phyloP scores from a whole-genome alignment of 2,329 filamentous ascomycete genomes.

The Botrytis deweyae region DNA sequence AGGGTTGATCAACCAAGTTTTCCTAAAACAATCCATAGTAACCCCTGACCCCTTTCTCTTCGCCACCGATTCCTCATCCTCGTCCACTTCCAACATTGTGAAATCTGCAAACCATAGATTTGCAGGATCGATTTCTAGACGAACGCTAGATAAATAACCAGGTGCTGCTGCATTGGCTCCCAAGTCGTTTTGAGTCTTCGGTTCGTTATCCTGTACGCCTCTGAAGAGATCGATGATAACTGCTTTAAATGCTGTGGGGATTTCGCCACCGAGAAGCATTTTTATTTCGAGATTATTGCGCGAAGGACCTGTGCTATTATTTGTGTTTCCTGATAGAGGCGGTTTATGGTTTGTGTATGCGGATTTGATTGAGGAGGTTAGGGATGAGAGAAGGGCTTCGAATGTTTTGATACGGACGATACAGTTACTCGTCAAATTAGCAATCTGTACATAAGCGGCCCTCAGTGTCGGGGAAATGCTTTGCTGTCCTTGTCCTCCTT shows the following conservation, averaged over 20 bases:
- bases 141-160: constrained; percentile 23
- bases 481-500: constrained; percentile 20
- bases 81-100: constrained; percentile 36
- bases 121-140: constrained; percentile 39
- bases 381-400: constrained; percentile 35
- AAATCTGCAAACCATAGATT: constrained; percentile 40
- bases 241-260: constrained; percentile 38
- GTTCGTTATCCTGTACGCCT: constrained; percentile 24
- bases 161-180: neutral
- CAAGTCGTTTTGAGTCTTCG: neutral
- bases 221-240: constrained; percentile 38
- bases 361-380: constrained; percentile 34
- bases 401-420: constrained; percentile 37
- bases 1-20: constrained; percentile 36
- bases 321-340: constrained; percentile 23
- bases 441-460: constrained; percentile 38
- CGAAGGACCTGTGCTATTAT: constrained; percentile 27
- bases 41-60: constrained; percentile 26
- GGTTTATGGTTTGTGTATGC: constrained; percentile 32
- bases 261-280: constrained; percentile 37
- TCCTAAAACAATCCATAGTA: constrained; percentile 39
- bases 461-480: constrained; percentile 33
- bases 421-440: constrained; percentile 33
- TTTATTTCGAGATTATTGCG: constrained; percentile 38
- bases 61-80: constrained; percentile 31